phyloP scores from a whole-genome alignment of 192 early-diverging fungal species.

The Paraglomus brasilianum region DNA sequence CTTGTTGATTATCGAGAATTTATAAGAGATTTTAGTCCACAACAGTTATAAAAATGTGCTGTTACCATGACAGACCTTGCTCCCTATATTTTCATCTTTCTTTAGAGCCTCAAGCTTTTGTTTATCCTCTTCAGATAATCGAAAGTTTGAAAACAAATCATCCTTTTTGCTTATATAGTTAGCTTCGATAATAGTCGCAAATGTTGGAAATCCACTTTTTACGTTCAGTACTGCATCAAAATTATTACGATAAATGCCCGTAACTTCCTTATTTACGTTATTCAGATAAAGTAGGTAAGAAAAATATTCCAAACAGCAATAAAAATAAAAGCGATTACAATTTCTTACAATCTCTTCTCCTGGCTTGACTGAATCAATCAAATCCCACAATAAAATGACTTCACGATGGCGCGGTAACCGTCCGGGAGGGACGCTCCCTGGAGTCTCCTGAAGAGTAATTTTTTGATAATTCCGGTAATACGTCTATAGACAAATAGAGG shows the following conservation, averaged over 20 bases:
- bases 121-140: slow-evolving; percentile 89
- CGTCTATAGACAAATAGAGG: slow-evolving; percentile 51
- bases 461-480: slow-evolving; percentile 98
- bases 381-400: slow-evolving; percentile 91
- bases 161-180: slow-evolving; percentile 90
- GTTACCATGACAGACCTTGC: slow-evolving; percentile 53
- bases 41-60: background rate
- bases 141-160: slow-evolving; percentile 84
- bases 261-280: slow-evolving; percentile 64
- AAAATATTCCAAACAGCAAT: too few relatives aligned
- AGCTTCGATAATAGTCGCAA: slow-evolving; percentile 94
- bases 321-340: background rate
- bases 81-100: slow-evolving; percentile 75
- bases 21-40: slow-evolving; percentile 10
- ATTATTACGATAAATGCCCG: slow-evolving; percentile 94
- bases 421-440: slow-evolving; percentile 93
- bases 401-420: slow-evolving; percentile 92
- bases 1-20: background rate
- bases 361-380: slow-evolving; percentile 93
- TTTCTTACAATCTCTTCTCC: slow-evolving; percentile 86
- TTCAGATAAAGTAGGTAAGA: background rate
- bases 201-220: slow-evolving; percentile 95
- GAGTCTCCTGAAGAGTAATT: slow-evolving; percentile 92
- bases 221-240: slow-evolving; percentile 85
- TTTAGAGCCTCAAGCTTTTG: slow-evolving; percentile 71